Conservation (phyloP, 202 grass and related monocot genomes). For the Carex arenaria region DNA sequence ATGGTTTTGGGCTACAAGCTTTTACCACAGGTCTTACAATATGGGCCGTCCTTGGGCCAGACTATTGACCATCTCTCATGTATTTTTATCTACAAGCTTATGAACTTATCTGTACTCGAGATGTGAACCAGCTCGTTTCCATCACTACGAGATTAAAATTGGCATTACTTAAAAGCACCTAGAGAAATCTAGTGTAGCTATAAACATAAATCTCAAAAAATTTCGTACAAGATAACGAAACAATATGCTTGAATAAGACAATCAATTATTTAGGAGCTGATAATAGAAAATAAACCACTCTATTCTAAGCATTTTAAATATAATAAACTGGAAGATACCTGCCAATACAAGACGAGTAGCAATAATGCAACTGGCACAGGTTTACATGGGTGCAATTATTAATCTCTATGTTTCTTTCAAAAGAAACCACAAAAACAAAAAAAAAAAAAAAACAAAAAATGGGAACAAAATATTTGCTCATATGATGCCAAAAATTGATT, state of each 20-base stretch:
- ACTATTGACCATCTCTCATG: too few relatives aligned
- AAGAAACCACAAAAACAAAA: background rate
- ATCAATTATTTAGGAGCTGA: constrained; percentile 1
- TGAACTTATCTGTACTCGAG: too few relatives aligned
- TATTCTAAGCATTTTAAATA: constrained; percentile 3
- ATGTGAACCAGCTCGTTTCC: too few relatives aligned
- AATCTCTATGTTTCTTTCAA: constrained; percentile 11
- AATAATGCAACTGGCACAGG: background rate
- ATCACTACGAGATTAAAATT: background rate
- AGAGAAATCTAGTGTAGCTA: background rate
- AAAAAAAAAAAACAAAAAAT: background rate
- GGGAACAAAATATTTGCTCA: background rate
- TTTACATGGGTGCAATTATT: background rate
- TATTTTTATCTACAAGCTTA: too few relatives aligned
- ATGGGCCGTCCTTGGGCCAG: too few relatives aligned
- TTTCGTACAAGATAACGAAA: background rate
- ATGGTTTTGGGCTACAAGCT: too few relatives aligned
- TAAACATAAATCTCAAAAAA: background rate
- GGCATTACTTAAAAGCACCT: background rate
- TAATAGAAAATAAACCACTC: background rate
- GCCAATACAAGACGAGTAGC: background rate
- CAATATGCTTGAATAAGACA: background rate
- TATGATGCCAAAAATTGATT: background rate
- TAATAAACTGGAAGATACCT: background rate
- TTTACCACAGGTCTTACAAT: too few relatives aligned